Evolutionary conservation across 1,139 yeast genomes (phyloP), one percentile per base, ranked within the genome.

Genomic region (Pichia sp.): DNA sequence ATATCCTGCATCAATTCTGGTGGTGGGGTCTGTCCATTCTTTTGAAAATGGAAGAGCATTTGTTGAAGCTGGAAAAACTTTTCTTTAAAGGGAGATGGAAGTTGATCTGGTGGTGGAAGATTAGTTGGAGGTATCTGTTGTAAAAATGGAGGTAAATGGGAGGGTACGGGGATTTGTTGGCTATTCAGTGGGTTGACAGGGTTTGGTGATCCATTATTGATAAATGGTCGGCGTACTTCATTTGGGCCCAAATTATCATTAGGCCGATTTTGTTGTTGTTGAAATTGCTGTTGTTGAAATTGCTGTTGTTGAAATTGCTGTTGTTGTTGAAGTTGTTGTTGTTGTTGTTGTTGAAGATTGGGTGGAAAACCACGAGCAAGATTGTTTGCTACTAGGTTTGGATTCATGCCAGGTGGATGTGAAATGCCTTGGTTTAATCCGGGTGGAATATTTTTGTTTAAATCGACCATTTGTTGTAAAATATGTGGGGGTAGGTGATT

Each of bases 21-120:
- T 8, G 56, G 53, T 2, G 53, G 54, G n/a, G 35, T 36, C n/a
- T 45, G 48, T 10, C 54, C 52, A 6, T 37, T 39, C 24, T 47
- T 46, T 35, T 51, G 55, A 28, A 26, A 53, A 16, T 45, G 47
- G 9, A 37, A 16, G 8, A 53, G 40, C 32, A 42, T 35, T 6
- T 39, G 38, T 24, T 53, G 56, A 11, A 53, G 35, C n/a, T 42
- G 50, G 24, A 43, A 41, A 26, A 41, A 49, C 23, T 39, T 42
- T 26, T 45, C 46, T 24, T 42, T 50, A 10, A 43, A 41, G 7
- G 47, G 47, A 4, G 49, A 42, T 9, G 54, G 54, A 25, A 51
- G 37, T 33, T 45, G 49, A 30, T 50, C 45, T 4, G 54, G 54
- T 3, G 50, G 51, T 20, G 54, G 54, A 10, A 51, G 40, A 30